Conservation (phyloP, 768 basidiomycete genomes). For the Leccinum obscurum region DNA sequence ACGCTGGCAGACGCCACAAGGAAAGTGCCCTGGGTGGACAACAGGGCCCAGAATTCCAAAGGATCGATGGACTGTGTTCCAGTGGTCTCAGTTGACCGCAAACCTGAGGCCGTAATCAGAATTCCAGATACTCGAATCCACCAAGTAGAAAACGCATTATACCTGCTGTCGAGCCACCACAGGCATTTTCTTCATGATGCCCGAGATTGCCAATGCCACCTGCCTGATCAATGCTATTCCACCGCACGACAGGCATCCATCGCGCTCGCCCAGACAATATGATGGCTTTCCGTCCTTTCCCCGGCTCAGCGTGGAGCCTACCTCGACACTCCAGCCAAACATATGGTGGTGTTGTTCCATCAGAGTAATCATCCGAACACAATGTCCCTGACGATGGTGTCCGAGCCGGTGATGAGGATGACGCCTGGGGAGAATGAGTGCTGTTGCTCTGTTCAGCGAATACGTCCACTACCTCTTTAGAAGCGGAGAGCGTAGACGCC, state of each 20-base stretch:
- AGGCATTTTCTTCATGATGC: background rate
- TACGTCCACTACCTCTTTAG: background rate
- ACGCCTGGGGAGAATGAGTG: background rate
- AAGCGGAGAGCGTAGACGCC: constrained; percentile 13
- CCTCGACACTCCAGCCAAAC: constrained; percentile 94
- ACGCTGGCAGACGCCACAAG: constrained; percentile 51
- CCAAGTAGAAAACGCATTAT: background rate
- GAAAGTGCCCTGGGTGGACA: constrained; percentile 45
- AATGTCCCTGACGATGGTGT: background rate
- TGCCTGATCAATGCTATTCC: constrained; percentile 54
- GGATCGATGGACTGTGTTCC: constrained; percentile 6
- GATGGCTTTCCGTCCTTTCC: constrained; percentile 93
- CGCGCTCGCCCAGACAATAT: constrained; percentile 81
- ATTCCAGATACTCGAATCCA: background rate
- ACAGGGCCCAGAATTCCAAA: constrained; percentile 56
- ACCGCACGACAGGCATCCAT: constrained; percentile 60
- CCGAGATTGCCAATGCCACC: constrained; percentile 36
- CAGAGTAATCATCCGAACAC: constrained; percentile 2
- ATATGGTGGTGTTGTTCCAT: constrained; percentile 41
- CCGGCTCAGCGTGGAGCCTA: constrained; percentile 85
- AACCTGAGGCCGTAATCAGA: constrained; percentile 8
- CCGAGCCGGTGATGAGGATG: constrained; percentile 2
- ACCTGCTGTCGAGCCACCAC: constrained; percentile 25
- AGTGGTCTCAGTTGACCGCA: background rate
- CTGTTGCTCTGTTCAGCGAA: constrained; percentile 3